A percentile compares a stretch with the other conserved stretches of the same genome.
Conservation (phyloP, 768 basidiomycete species). For the Infundibulicybe gibba region DNA sequence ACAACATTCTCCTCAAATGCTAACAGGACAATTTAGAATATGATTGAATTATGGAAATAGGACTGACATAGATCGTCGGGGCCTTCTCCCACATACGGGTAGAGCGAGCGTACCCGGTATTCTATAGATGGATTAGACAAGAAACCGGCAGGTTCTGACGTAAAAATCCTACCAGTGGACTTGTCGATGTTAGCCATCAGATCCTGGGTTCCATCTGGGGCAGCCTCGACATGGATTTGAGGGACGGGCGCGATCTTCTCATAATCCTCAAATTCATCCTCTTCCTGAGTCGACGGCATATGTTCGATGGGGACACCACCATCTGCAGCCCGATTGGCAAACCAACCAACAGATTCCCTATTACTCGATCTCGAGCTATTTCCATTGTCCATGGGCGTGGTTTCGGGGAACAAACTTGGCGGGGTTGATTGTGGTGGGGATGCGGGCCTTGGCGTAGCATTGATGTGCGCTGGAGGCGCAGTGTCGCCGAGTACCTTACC, state of each 20-base stretch:
- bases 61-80: conserved; percentile 82
- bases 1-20: conserved; percentile 81
- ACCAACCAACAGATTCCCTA: conserved; percentile 89
- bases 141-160: background rate
- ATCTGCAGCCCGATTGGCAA: conserved; percentile 81
- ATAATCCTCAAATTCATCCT: conserved; percentile 48
- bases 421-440: conserved; percentile 35
- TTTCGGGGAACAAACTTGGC: conserved; percentile 20
- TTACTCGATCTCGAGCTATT: conserved; percentile 34
- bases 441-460: conserved; percentile 34
- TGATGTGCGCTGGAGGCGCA: conserved; percentile 70
- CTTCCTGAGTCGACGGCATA: conserved; percentile 54
- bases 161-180: conserved; percentile 42
- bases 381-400: conserved; percentile 20
- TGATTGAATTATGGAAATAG: background rate
- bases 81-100: conserved; percentile 82
- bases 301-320: conserved; percentile 33
- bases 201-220: conserved; percentile 37
- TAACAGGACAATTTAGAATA: conserved; percentile 20
- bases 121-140: conserved; percentile 35
- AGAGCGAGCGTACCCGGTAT: conserved; percentile 75
- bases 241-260: conserved; percentile 40
- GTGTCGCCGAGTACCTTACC: conserved; percentile 79
- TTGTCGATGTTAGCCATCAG: conserved; percentile 73
- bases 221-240: conserved; percentile 53